These are phyloP conservation scores for Colletotrichum sp. DNA, from an alignment of 2,329 filamentous ascomycete species.

Conservation along the genomic window DNA sequence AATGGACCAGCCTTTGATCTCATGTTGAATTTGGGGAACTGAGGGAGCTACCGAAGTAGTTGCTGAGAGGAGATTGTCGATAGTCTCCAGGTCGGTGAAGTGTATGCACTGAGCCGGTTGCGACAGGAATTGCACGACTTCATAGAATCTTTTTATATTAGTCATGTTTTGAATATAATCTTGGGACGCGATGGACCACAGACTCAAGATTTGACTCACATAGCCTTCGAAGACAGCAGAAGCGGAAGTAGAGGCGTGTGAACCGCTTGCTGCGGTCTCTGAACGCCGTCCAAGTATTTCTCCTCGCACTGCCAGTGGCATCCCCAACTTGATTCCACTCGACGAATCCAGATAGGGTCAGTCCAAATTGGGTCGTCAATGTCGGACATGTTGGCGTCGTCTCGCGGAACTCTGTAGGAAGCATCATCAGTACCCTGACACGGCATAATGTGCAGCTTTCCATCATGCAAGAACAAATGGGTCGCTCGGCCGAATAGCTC, in stretches of 20 bases:
- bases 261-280: too few relatives aligned
- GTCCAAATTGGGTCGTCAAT: background rate
- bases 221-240: background rate
- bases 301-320: background rate
- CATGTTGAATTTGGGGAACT: background rate
- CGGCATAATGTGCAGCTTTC: too few relatives aligned
- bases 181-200: too few relatives aligned
- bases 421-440: background rate
- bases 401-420: background rate
- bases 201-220: background rate
- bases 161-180: too few relatives aligned
- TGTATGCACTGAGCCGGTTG: background rate
- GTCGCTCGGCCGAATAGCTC: too few relatives aligned
- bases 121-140: background rate
- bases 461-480: too few relatives aligned
- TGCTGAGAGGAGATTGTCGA: background rate
- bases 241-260: background rate
- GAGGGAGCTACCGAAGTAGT: background rate
- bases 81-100: background rate
- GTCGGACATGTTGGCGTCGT: background rate
- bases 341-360: background rate
- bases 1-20: background rate
- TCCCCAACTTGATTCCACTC: background rate
- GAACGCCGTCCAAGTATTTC: background rate
- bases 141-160: too few relatives aligned